phyloP scores from a whole-genome alignment of 345 rosid species.

The Noccaea bulbosa region DNA sequence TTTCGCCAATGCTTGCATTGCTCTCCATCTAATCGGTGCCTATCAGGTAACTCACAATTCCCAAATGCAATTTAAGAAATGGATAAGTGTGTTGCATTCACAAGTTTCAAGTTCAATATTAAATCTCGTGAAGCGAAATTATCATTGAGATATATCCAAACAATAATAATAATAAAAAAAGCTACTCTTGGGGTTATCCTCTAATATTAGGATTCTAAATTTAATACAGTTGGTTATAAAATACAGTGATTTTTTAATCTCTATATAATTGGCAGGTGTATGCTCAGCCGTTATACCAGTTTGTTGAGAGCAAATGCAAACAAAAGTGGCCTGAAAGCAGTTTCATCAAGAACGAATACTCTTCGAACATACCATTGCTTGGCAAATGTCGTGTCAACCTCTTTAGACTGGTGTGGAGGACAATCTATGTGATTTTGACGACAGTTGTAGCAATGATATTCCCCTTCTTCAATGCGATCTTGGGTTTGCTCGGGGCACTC shows the following conservation, averaged over 20 bases:
- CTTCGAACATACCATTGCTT: conserved; percentile 44
- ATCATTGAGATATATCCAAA: not conserved
- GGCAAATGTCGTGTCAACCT: conserved; percentile 57
- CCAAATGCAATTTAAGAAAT: conserved; percentile 6
- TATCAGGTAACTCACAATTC: conserved; percentile 70
- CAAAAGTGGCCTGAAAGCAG: conserved; percentile 64
- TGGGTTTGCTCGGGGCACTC: conserved; percentile 79
- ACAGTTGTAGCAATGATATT: conserved; percentile 76
- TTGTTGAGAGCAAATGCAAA: conserved; percentile 57
- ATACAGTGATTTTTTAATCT: not conserved
- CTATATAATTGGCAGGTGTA: conserved; percentile 54
- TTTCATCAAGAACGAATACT: conserved; percentile 60
- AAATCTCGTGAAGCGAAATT: not conserved
- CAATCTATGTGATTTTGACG: conserved; percentile 61
- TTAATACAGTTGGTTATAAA: not conserved
- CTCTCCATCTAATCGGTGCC: conserved; percentile 78
- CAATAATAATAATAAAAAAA: not conserved
- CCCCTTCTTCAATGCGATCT: conserved; percentile 87
- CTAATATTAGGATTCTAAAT: not conserved
- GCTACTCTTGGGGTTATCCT: not conserved
- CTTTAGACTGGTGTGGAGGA: conserved; percentile 80
- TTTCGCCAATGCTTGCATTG: conserved; percentile 83
- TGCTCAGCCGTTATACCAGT: conserved; percentile 67
- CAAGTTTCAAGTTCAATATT: not conserved
- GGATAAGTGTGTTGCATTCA: not conserved